These are phyloP conservation scores for Leccinum variabile DNA, from an alignment of 1,284 basidiomycete genomes.

Conservation along the genomic window DNA sequence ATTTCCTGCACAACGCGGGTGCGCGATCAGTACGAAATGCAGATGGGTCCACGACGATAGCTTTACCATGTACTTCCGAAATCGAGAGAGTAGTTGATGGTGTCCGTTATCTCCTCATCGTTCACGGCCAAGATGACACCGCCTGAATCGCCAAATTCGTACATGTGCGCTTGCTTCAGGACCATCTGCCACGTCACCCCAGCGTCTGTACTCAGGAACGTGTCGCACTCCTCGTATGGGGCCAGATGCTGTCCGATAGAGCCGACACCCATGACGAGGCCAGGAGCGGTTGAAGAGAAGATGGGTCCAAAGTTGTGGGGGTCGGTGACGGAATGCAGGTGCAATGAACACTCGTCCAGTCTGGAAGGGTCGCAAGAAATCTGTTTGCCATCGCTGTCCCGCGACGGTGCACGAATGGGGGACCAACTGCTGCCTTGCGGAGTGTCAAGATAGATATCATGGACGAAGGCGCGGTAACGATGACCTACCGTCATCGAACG, in stretches of 20 bases:
- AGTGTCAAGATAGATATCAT: not conserved
- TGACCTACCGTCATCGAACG: slow-evolving; percentile 83
- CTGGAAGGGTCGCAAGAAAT: slow-evolving; percentile 65
- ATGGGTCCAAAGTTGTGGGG: slow-evolving; percentile 92
- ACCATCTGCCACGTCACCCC: slow-evolving; percentile 87
- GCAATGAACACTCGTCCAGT: slow-evolving; percentile 71
- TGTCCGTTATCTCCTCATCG: slow-evolving; percentile 81
- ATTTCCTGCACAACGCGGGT: slow-evolving; percentile 63
- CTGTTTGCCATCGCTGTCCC: slow-evolving; percentile 59
- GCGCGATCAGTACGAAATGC: slow-evolving; percentile 32
- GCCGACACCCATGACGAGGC: slow-evolving; percentile 94
- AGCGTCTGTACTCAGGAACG: slow-evolving; percentile 89
- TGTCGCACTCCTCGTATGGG: slow-evolving; percentile 89
- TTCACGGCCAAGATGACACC: slow-evolving; percentile 84
- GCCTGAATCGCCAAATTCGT: slow-evolving; percentile 93
- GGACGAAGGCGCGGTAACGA: not conserved
- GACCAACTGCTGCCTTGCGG: slow-evolving; percentile 71
- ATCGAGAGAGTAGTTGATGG: slow-evolving; percentile 82
- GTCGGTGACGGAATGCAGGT: slow-evolving; percentile 88
- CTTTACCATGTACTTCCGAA: slow-evolving; percentile 81
- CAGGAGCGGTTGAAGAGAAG: slow-evolving; percentile 93
- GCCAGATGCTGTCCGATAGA: slow-evolving; percentile 73
- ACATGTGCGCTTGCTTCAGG: slow-evolving; percentile 80
- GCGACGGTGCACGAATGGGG: slow-evolving; percentile 62
- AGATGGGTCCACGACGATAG: slow-evolving; percentile 11